These are phyloP conservation scores for Parathielavia hyrcaniae DNA, from an alignment of 495 filamentous ascomycete species.

Conservation along the genomic window DNA sequence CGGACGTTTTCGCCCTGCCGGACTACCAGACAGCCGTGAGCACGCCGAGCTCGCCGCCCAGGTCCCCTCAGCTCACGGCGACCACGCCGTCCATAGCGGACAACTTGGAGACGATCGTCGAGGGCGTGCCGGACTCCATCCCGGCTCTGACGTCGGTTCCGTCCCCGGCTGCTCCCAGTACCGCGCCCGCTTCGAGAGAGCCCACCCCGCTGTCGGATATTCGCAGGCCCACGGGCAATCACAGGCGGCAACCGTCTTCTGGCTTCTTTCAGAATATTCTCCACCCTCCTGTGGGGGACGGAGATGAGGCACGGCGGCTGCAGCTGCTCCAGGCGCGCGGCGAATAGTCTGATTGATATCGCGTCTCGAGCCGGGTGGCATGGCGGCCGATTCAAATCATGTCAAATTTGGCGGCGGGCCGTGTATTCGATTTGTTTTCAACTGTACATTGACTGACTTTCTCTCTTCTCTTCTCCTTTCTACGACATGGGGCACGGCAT, in stretches of 20 bases:
- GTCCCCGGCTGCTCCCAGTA: not conserved
- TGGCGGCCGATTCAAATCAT: not conserved
- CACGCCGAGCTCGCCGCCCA: constrained; percentile 22
- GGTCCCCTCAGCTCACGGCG: constrained; percentile 15
- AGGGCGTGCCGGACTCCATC: constrained; percentile 18
- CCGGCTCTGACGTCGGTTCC: not conserved
- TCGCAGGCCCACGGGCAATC: constrained; percentile 15
- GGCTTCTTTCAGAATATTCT: constrained; percentile 17
- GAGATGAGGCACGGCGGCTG: constrained; percentile 26
- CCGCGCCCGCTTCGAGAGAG: not conserved
- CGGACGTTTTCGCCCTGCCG: constrained; percentile 29
- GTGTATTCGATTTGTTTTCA: not conserved
- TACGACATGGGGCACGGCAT: not conserved
- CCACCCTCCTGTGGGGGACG: constrained; percentile 16
- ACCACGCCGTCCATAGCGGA: constrained; percentile 14
- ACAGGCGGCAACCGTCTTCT: constrained; percentile 21
- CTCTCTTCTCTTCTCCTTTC: not conserved
- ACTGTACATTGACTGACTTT: not conserved
- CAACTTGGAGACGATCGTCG: constrained; percentile 32
- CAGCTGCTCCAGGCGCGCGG: constrained; percentile 28
- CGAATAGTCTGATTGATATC: constrained; percentile 25
- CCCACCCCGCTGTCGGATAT: not conserved
- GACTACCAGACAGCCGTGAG: constrained; percentile 42
- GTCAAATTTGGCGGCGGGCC: not conserved
- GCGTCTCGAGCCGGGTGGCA: not conserved